Base-by-base conservation (phyloP, 2,329 filamentous ascomycete genomes). In the Hymenoscyphus infarciens region DNA sequence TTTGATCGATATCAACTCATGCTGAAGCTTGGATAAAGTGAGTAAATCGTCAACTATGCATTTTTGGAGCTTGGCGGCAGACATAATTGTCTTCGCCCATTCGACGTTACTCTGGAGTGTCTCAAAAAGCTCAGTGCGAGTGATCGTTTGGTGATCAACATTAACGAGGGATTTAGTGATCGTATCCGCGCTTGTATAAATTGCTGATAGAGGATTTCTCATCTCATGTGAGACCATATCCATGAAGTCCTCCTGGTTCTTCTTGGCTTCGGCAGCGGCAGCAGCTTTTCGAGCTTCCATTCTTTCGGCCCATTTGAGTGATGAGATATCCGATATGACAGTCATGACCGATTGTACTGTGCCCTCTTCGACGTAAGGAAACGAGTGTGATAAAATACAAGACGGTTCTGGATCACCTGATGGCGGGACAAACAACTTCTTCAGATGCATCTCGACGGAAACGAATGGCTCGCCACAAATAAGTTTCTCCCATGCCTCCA, bases 11-110 rank as follows among this genome's bases (percentile, higher is more conserved):
- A 94, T 77, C 73, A 92, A 83, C 45, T 88, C 87, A 2, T 88
- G 90, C 71, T 94, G 89, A 33, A 94, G 81, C 72, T 93, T 91
- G 3, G 87, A 90, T 69, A 90, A 81, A 10, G 87, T 90, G 45
- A 91, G 76, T 29, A 91, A 87, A 70, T 91, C 88, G 70, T 91
- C 87, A n/a, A 91, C 86, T 54, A 91, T 90, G 8, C 87, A 79
- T 75, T 92, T 92, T 72, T 94, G 90, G 74, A 94, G 90, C 69
- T 91, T 87, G 1, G 90, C 87, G 68, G 90, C 94, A 10, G 90
- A 82, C 29, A 87, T 83, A 65, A 95, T 93, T 0, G 88, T 93
- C 71, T 92, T 87, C 2, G 89, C 87, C 16, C 88, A 88, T 67
- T 92, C 89, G 56, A 90, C 83, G 63, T 87, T 87, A 68, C 82